phyloP scores from a whole-genome alignment of 805 yeast species.

The Cyberlindnera galapagoensis region DNA sequence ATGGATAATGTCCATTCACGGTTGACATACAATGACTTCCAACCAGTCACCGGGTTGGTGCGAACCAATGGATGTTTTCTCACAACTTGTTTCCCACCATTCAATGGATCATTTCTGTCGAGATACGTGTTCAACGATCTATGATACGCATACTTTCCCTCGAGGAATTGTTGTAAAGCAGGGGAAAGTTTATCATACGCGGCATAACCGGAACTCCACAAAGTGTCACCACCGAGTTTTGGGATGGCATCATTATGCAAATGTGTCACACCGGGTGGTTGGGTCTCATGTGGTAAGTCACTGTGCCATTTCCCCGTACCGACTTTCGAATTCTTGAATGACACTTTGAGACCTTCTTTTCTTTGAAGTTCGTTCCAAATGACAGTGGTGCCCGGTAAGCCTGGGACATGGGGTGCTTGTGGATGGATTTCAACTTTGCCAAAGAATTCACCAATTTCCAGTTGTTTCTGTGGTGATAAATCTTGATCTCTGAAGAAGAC shows the following conservation, averaged over 20 bases:
- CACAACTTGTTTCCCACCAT: slow-evolving; percentile 40
- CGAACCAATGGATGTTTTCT: slow-evolving; percentile 52
- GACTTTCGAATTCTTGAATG: slow-evolving; percentile 4
- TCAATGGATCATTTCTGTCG: slow-evolving; percentile 36
- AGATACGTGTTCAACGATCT: slow-evolving; percentile 33
- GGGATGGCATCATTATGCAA: slow-evolving; percentile 46
- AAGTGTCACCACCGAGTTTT: slow-evolving; percentile 46
- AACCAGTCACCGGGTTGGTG: slow-evolving; percentile 58
- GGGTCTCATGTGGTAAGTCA: slow-evolving; percentile 47
- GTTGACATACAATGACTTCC: slow-evolving; percentile 50
- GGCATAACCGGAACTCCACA: slow-evolving; percentile 49
- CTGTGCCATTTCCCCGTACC: slow-evolving; percentile 31
- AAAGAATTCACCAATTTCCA: slow-evolving; percentile 12
- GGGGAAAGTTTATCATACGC: slow-evolving; percentile 52
- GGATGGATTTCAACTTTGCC: slow-evolving; percentile 36
- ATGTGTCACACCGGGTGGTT: slow-evolving; percentile 49
- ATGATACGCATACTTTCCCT: slow-evolving; percentile 45
- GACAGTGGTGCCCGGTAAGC: slow-evolving; percentile 29
- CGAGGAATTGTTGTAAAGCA: slow-evolving; percentile 42
- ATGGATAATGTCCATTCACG: slow-evolving; percentile 41
- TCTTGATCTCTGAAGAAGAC: slow-evolving; percentile 34
- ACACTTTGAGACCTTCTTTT: slow-evolving; percentile 4
- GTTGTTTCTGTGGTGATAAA: slow-evolving; percentile 14
- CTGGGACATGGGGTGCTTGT: slow-evolving; percentile 21
- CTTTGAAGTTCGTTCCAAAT: slow-evolving; percentile 28